These are phyloP conservation scores for Ustilago vetiveriae DNA, from an alignment of 1,284 basidiomycete species.

Conservation along the genomic window DNA sequence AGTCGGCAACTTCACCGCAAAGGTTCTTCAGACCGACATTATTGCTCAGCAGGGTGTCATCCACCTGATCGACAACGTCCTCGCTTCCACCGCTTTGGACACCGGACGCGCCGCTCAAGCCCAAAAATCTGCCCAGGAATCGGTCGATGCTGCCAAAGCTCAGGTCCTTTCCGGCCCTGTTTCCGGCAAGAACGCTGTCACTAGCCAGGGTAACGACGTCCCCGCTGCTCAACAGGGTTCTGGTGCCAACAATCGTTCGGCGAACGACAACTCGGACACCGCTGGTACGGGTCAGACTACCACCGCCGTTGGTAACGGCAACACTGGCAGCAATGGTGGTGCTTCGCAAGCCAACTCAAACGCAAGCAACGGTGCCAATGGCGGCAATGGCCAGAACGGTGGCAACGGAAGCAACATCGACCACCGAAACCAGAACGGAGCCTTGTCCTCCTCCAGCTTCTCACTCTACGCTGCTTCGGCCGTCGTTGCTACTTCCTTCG, in stretches of 20 bases:
- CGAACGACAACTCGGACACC: constrained; percentile 32
- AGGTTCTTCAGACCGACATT: constrained; percentile 53
- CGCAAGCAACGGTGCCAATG: constrained; percentile 4
- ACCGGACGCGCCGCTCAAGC: constrained; percentile 47
- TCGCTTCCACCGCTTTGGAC: constrained; percentile 43
- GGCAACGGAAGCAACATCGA: constrained; percentile 23
- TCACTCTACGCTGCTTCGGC: constrained; percentile 1
- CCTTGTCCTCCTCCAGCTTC: neutral
- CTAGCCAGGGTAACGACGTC: constrained; percentile 44
- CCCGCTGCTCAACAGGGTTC: constrained; percentile 36
- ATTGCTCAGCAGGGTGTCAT: constrained; percentile 52
- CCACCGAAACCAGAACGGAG: constrained; percentile 23
- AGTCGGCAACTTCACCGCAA: constrained; percentile 48
- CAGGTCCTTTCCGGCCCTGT: constrained; percentile 42
- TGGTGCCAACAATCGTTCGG: constrained; percentile 33
- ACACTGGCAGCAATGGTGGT: constrained; percentile 30
- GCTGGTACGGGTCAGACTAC: constrained; percentile 27
- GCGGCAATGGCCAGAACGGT: constrained; percentile 1
- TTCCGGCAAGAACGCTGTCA: constrained; percentile 40
- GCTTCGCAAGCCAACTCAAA: constrained; percentile 13
- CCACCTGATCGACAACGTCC: constrained; percentile 52
- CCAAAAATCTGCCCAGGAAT: constrained; percentile 34
- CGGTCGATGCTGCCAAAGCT: constrained; percentile 15
- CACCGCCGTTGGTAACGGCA: constrained; percentile 32
- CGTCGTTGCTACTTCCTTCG: constrained; percentile 6